Evolutionary conservation across 192 early-diverging fungal species (phyloP).

Genomic region (Umbelopsis isabellina): DNA sequence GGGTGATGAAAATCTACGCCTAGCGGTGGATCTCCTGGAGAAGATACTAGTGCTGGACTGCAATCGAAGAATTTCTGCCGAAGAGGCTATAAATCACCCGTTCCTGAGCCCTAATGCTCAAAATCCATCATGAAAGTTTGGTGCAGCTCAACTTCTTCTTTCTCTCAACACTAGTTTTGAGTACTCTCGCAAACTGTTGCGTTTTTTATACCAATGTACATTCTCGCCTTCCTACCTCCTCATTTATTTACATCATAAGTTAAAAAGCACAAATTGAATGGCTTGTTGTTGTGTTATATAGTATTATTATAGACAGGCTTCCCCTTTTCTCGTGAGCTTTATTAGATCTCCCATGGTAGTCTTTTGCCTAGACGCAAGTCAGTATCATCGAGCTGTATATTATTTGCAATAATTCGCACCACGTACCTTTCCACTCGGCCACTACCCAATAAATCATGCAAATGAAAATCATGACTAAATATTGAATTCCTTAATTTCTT

Average conservation of each 20-base stretch:
- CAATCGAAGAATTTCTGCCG: constrained; percentile 69
- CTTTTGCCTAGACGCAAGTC: constrained; percentile 20
- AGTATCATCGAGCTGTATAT: not conserved
- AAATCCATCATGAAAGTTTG: no score
- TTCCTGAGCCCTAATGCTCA: constrained; percentile 48
- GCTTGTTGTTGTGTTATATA: no score
- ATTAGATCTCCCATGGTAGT: constrained; percentile 51
- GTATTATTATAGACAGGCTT: constrained; percentile 35
- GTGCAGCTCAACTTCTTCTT: no score
- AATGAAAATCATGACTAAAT: constrained; percentile 46
- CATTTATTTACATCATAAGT: not conserved
- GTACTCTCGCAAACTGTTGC: not conserved
- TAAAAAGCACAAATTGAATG: not conserved
- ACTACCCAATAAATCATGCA: constrained; percentile 55
- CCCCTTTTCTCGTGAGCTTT: constrained; percentile 49
- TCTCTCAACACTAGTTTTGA: no score
- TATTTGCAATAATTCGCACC: not conserved
- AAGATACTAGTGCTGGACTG: constrained; percentile 62
- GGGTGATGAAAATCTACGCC: constrained; percentile 43
- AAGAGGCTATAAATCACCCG: constrained; percentile 76
- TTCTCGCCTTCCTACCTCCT: not conserved
- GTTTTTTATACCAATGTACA: not conserved
- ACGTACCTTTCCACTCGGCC: constrained; percentile 51
- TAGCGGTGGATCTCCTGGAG: constrained; percentile 66
- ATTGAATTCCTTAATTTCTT: constrained; percentile 42